These are phyloP conservation scores for Melastoma malabathricum DNA, from an alignment of 345 rosid species.

Conservation along the genomic window DNA sequence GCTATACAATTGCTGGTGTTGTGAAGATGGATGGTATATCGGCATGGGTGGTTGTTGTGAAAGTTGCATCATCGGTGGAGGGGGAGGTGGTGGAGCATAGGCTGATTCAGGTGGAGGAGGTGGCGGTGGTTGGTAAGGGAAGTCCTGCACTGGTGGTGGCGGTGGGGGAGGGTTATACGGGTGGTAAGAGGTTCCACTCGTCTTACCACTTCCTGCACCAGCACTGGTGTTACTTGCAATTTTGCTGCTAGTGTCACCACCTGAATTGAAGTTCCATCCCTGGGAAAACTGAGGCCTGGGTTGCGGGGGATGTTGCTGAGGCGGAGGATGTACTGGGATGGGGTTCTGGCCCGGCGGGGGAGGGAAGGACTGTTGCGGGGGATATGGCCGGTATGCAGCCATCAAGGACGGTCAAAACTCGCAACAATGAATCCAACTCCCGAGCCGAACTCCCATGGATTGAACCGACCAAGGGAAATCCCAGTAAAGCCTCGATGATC, in stretches of 20 bases:
- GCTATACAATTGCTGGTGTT: slow-evolving; percentile 32
- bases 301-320: slow-evolving; percentile 16
- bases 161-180: slow-evolving; percentile 30
- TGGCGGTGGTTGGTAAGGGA: slow-evolving; percentile 51
- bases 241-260: slow-evolving; percentile 4
- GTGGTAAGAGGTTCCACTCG: slow-evolving; percentile 8
- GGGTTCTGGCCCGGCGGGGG: slow-evolving; percentile 15
- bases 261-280: slow-evolving; percentile 15
- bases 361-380: slow-evolving; percentile 30
- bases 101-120: slow-evolving; percentile 51
- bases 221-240: slow-evolving; percentile 15
- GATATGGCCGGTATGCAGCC: slow-evolving; percentile 41
- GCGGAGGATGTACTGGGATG: slow-evolving; percentile 17
- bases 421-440: neutral
- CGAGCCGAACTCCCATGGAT: too few relatives aligned
- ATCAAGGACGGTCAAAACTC: slow-evolving; percentile 4
- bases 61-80: slow-evolving; percentile 22
- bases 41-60: slow-evolving; percentile 26
- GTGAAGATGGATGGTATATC: slow-evolving; percentile 37
- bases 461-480: too few relatives aligned
- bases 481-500: too few relatives aligned
- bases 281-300: slow-evolving; percentile 19
- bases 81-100: slow-evolving; percentile 40
- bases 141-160: slow-evolving; percentile 51
- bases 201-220: slow-evolving; percentile 9